phyloP scores from a whole-genome alignment of 2,329 filamentous ascomycete species.

The Epicoccum sorghinum region DNA sequence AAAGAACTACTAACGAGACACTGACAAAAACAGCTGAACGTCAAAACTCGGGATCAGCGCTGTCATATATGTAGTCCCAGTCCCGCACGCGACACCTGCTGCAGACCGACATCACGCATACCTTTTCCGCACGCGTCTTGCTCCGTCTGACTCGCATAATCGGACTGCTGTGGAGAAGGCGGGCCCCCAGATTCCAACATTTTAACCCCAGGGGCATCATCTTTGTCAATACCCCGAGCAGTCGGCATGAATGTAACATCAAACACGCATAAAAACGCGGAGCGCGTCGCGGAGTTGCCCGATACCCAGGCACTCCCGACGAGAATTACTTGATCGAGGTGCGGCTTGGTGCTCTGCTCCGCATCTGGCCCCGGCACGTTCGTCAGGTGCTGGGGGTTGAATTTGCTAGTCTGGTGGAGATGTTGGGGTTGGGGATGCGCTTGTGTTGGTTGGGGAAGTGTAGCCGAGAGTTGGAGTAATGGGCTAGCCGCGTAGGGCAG shows the following conservation, averaged over 20 bases:
- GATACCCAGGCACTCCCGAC: constrained; percentile 1
- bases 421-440: constrained; percentile 8
- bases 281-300: constrained; percentile 8
- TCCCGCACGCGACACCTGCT: not conserved
- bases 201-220: constrained; percentile 1
- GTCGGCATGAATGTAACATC: constrained; percentile 10
- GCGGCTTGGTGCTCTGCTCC: not conserved
- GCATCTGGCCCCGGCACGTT: not conserved
- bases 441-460: constrained; percentile 6
- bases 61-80: constrained; percentile 9
- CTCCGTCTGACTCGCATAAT: constrained; percentile 9
- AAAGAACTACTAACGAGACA: not conserved
- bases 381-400: constrained; percentile 18
- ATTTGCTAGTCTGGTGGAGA: constrained; percentile 24
- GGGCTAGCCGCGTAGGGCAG: constrained; percentile 7
- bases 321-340: constrained; percentile 10
- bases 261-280: constrained; percentile 1
- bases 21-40: constrained; percentile 3
- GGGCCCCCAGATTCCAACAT: constrained; percentile 17
- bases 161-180: constrained; percentile 10
- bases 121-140: not conserved
- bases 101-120: not conserved
- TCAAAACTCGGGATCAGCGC: constrained; percentile 7
- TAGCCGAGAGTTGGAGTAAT: not conserved
- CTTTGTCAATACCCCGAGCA: constrained; percentile 16